These are phyloP conservation scores for Areca catechu DNA, from an alignment of 176 grass and related monocot genomes.

Conservation along the genomic window DNA sequence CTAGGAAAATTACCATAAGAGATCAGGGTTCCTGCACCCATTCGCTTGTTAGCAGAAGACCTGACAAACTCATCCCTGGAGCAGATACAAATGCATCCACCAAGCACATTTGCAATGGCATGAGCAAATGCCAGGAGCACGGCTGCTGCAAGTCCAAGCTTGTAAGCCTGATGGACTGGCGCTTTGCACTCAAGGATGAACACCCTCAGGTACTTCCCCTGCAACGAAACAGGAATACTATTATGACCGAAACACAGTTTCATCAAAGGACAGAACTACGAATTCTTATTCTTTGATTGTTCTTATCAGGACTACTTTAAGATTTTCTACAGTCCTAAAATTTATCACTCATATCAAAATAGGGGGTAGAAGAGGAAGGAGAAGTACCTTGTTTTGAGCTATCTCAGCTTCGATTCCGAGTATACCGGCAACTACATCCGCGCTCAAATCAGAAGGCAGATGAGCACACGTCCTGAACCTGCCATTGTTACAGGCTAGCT, in stretches of 20 bases:
- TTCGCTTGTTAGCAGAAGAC: constrained; percentile 37
- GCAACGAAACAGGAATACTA: not conserved
- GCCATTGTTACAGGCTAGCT: constrained; percentile 44
- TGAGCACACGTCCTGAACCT: constrained; percentile 39
- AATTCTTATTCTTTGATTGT: too few relatives aligned
- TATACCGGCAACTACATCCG: constrained; percentile 59
- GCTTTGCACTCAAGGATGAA: constrained; percentile 70
- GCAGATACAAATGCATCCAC: constrained; percentile 60
- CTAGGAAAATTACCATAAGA: constrained; percentile 49
- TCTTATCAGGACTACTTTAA: too few relatives aligned
- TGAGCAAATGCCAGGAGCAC: constrained; percentile 56
- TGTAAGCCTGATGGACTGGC: constrained; percentile 66
- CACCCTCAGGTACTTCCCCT: constrained; percentile 50
- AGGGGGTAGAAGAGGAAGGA: too few relatives aligned
- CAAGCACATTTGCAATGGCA: constrained; percentile 52
- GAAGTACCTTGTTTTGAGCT: constrained; percentile 58
- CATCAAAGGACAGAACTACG: too few relatives aligned
- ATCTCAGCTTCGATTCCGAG: constrained; percentile 65
- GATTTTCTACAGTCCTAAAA: too few relatives aligned
- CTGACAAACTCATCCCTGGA: constrained; percentile 24
- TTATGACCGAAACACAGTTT: too few relatives aligned
- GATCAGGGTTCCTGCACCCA: constrained; percentile 44
- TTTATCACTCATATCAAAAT: too few relatives aligned
- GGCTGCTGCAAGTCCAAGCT: constrained; percentile 64
- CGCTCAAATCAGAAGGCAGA: constrained; percentile 69